Percentiles rank a stretch among this genome's conserved stretches.
These are phyloP conservation scores for Fusarium vanettenii DNA, from an alignment of 2,329 filamentous ascomycete species.

Conservation along the genomic window DNA sequence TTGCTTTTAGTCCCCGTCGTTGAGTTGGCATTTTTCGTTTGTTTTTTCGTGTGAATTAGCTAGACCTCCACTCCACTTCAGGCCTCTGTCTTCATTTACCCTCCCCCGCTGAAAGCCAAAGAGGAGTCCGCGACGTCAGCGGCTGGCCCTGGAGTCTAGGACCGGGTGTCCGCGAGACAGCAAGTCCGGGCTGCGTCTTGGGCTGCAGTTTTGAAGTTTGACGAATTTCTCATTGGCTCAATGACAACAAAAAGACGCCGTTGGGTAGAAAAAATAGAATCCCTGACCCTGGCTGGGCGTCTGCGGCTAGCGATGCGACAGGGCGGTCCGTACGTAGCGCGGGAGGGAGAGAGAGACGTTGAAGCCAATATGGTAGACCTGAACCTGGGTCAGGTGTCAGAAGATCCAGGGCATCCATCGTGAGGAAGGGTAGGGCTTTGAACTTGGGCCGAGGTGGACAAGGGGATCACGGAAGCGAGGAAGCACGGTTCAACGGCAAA, in stretches of 20 bases:
- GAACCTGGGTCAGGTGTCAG: not conserved
- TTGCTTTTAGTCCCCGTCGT: not conserved
- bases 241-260: not conserved
- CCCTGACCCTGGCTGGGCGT: constrained; percentile 14
- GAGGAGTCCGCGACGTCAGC: constrained; percentile 28
- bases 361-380: not conserved
- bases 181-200: not conserved
- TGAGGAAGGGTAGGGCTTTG: not conserved
- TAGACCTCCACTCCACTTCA: not conserved
- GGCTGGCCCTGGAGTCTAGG: constrained; percentile 21
- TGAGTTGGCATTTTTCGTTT: not conserved
- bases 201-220: constrained; percentile 19
- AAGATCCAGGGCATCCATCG: constrained; percentile 7
- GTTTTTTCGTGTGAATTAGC: not conserved
- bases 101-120: not conserved
- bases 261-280: not conserved
- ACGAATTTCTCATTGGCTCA: constrained; percentile 17
- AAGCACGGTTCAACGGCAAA: not conserved
- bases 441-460: not conserved
- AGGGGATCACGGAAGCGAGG: not conserved
- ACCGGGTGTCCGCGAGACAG: not conserved
- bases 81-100: constrained; percentile 7
- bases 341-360: constrained; percentile 3
- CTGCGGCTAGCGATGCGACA: constrained; percentile 26
- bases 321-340: constrained; percentile 29